Percentiles rank a stretch among this genome's conserved stretches.
phyloP scores from a whole-genome alignment of 129 eudicot genomes.

The Dittrichia graveolens region DNA sequence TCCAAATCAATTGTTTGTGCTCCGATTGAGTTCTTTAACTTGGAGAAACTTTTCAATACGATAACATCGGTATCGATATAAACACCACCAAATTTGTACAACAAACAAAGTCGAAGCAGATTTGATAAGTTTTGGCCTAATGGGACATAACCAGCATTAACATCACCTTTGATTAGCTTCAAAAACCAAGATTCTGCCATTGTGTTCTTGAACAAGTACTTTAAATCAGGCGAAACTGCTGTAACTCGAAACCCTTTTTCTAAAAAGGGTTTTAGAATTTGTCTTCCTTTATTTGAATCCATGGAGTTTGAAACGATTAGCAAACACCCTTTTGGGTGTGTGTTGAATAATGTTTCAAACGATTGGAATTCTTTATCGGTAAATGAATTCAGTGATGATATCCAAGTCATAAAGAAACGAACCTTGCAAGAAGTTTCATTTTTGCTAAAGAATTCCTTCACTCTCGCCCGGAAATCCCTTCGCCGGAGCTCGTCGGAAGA shows the following conservation, averaged over 20 bases:
- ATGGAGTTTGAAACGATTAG: conserved; percentile 69
- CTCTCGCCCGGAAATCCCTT: conserved; percentile 32
- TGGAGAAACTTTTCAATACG: conserved; percentile 54
- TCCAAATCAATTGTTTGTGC: conserved; percentile 69
- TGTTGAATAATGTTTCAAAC: conserved; percentile 62
- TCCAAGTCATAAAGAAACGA: conserved; percentile 97
- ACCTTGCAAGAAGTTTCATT: conserved; percentile 60
- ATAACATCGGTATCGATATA: conserved; percentile 85
- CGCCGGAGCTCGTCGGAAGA: conserved; percentile 24
- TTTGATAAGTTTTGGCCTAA: conserved; percentile 92
- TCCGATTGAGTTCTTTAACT: conserved; percentile 71
- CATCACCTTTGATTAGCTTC: conserved; percentile 51
- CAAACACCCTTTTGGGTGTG: conserved; percentile 83
- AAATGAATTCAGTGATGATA: conserved; percentile 68
- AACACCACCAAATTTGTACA: conserved; percentile 87
- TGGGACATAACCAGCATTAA: conserved; percentile 67
- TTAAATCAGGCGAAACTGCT: conserved; percentile 72
- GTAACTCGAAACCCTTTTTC: conserved; percentile 60
- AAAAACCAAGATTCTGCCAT: conserved; percentile 65
- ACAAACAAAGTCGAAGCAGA: conserved; percentile 73
- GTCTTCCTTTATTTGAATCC: conserved; percentile 62
- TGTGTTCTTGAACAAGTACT: conserved; percentile 76
- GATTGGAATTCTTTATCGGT: conserved; percentile 55
- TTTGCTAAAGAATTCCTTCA: conserved; percentile 41
- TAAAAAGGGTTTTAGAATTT: conserved; percentile 59